Evolutionary conservation across 306 rosid species (phyloP).

Genomic region (Lathyrus sativus): DNA sequence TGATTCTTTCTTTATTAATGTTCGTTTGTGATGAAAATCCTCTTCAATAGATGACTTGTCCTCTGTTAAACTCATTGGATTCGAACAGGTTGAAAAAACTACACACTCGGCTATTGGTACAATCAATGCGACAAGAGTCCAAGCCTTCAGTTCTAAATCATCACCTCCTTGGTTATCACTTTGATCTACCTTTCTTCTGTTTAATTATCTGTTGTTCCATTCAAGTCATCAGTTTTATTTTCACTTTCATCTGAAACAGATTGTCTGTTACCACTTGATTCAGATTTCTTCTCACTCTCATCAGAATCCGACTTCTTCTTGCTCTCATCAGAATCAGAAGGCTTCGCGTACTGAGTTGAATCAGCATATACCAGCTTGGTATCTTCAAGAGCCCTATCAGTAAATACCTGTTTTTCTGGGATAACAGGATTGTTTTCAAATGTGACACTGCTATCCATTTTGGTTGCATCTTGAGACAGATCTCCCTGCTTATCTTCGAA

Average conservation of each 20-base stretch:
- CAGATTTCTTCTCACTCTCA: constrained; percentile 40
- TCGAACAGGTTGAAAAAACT: no score
- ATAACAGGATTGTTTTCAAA: constrained; percentile 37
- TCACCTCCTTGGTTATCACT: constrained; percentile 50
- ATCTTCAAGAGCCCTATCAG: constrained; percentile 41
- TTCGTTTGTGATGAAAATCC: no score
- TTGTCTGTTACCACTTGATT: constrained; percentile 39
- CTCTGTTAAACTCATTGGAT: no score
- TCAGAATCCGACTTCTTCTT: constrained; percentile 41
- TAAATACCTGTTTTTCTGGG: constrained; percentile 28
- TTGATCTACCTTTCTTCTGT: constrained; percentile 56
- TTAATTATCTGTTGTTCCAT: constrained; percentile 42
- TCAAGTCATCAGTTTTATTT: constrained; percentile 45
- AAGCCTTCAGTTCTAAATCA: no score
- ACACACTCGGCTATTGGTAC: no score
- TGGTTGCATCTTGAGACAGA: constrained; percentile 71
- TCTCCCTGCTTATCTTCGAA: constrained; percentile 77
- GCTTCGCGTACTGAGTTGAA: constrained; percentile 21
- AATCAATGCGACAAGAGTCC: no score
- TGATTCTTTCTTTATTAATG: no score
- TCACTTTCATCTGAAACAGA: constrained; percentile 42
- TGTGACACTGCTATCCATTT: constrained; percentile 50
- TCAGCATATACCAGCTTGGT: constrained; percentile 48
- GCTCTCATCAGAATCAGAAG: constrained; percentile 35
- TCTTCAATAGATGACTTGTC: no score